Evolutionary conservation across 1,139 yeast species (phyloP).

Genomic region (Geotrichum candidum): DNA sequence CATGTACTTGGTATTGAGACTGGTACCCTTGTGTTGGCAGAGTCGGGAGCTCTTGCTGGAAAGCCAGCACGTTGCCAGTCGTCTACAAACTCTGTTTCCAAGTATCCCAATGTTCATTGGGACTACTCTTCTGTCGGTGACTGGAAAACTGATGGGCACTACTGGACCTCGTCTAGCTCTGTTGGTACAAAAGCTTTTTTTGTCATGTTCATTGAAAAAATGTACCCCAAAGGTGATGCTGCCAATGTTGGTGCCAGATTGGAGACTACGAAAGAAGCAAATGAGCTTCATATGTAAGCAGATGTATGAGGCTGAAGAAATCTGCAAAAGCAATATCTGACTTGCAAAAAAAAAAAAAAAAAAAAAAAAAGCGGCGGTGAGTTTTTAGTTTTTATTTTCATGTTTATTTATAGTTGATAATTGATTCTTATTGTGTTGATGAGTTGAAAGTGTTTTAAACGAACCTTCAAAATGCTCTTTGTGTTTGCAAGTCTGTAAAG

Average conservation of each 20-base stretch:
- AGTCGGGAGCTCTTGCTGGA: conserved; percentile 16
- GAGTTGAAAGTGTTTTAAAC: no score
- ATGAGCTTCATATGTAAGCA: background rate
- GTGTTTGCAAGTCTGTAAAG: no score
- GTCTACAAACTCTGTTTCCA: background rate
- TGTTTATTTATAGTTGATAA: no score
- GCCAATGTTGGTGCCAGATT: background rate
- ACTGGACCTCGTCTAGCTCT: conserved; percentile 10
- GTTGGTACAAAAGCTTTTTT: conserved; percentile 8
- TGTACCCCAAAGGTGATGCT: conserved; percentile 8
- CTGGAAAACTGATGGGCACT: conserved; percentile 6
- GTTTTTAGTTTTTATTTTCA: no score
- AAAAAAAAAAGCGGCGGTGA: no score
- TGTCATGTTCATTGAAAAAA: conserved; percentile 1
- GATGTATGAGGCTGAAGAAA: background rate
- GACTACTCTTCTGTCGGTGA: background rate
- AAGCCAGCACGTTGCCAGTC: background rate
- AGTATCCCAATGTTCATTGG: conserved; percentile 4
- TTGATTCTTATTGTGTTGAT: no score
- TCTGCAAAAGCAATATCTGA: background rate
- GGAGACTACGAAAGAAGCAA: background rate
- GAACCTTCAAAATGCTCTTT: no score
- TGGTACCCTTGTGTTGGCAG: conserved; percentile 9
- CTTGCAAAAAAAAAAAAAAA: no score
- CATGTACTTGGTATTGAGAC: conserved; percentile 10